These are phyloP conservation scores for Cajanus cajan DNA, from an alignment of 306 rosid genomes.

Conservation along the genomic window DNA sequence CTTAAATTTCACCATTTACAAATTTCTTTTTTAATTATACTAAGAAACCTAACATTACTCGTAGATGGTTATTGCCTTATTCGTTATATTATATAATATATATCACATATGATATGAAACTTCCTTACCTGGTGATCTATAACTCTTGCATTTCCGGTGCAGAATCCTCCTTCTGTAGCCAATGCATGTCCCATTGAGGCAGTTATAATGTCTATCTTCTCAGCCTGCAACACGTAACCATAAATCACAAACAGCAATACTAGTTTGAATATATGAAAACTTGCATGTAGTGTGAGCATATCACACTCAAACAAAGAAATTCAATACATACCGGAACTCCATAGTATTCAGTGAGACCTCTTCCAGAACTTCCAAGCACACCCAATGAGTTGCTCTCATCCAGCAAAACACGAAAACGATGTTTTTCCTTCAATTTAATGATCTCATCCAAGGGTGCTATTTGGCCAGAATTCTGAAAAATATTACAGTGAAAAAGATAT, in stretches of 20 bases:
- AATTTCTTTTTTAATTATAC: not conserved
- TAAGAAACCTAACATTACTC: not conserved
- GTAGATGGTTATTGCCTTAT: constrained; percentile 3
- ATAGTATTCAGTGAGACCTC: constrained; percentile 84
- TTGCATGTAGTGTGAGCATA: not conserved
- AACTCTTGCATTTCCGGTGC: constrained; percentile 93
- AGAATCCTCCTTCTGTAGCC: constrained; percentile 98
- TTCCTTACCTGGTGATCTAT: constrained; percentile 91
- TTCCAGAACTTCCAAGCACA: constrained; percentile 87
- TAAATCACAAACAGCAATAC: constrained; percentile 37
- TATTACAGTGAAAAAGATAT: constrained; percentile 7
- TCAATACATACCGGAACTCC: constrained; percentile 74
- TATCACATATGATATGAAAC: constrained; percentile 27
- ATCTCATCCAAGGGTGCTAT: constrained; percentile 90
- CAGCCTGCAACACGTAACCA: constrained; percentile 60
- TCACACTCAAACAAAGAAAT: constrained; percentile 21
- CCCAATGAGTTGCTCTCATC: constrained; percentile 99
- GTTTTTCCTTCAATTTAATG: constrained; percentile 86
- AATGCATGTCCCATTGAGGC: constrained; percentile 98
- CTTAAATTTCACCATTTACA: not conserved
- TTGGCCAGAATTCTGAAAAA: constrained; percentile 92
- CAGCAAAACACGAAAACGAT: constrained; percentile 78
- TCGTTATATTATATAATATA: not conserved
- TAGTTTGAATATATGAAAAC: constrained; percentile 13
- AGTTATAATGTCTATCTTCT: constrained; percentile 85